Conservation (phyloP, 805 yeast genomes). For the Clavispora santaluciae region DNA sequence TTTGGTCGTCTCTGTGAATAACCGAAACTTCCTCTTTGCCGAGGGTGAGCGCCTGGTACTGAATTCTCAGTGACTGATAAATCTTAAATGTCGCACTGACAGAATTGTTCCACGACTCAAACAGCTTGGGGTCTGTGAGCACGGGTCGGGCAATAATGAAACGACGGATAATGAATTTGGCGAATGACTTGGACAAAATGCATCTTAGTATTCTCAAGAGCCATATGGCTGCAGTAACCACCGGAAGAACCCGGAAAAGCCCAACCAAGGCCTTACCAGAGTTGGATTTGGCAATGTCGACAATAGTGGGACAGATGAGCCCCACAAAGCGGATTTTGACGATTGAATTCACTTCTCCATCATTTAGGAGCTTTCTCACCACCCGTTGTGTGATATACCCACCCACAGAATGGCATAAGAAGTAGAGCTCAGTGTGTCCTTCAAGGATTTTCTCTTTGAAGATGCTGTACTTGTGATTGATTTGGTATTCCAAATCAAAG, state of each 20-base stretch:
- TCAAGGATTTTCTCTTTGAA: slow-evolving; percentile 30
- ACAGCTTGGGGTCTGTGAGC: slow-evolving; percentile 15
- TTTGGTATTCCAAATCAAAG: slow-evolving; percentile 49
- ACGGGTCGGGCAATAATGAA: slow-evolving; percentile 24
- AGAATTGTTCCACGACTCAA: slow-evolving; percentile 31
- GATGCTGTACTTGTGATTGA: slow-evolving; percentile 53
- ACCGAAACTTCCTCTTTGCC: slow-evolving; percentile 56
- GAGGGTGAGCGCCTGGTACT: slow-evolving; percentile 51
- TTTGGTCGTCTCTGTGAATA: slow-evolving; percentile 45
- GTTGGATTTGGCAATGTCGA: slow-evolving; percentile 48
- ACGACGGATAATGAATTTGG: slow-evolving; percentile 18
- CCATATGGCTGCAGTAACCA: slow-evolving; percentile 25
- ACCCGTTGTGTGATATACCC: slow-evolving; percentile 57
- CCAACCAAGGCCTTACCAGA: slow-evolving; percentile 28
- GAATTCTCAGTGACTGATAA: slow-evolving; percentile 37
- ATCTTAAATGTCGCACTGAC: slow-evolving; percentile 40
- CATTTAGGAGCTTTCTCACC: slow-evolving; percentile 24
- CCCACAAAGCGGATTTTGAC: slow-evolving; percentile 45
- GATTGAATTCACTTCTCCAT: slow-evolving; percentile 17
- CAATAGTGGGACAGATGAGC: slow-evolving; percentile 65
- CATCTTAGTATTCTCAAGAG: slow-evolving; percentile 25
- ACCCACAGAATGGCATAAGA: slow-evolving; percentile 73
- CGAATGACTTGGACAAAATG: slow-evolving; percentile 22
- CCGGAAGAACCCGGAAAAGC: slow-evolving; percentile 25
- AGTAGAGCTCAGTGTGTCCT: slow-evolving; percentile 28